phyloP scores from a whole-genome alignment of 148 eudicot genomes.

The Camellia sinensis region DNA sequence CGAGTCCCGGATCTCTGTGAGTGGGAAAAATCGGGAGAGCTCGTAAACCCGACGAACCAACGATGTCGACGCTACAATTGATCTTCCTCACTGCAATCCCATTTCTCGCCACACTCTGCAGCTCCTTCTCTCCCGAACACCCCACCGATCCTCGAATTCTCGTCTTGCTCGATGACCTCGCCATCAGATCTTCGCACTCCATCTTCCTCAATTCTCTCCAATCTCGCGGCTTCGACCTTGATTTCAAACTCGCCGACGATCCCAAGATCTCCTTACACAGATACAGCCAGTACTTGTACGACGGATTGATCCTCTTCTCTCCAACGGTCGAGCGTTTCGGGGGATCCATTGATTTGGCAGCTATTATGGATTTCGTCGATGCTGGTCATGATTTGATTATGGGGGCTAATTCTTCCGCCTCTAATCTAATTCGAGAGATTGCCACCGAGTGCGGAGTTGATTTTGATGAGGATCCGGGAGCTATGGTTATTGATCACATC shows the following conservation, averaged over 20 bases:
- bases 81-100: slow-evolving; percentile 21
- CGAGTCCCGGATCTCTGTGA: too few species aligned
- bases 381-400: slow-evolving; percentile 60
- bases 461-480: slow-evolving; percentile 52
- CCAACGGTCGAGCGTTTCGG: slow-evolving; percentile 47
- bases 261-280: slow-evolving; percentile 39
- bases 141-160: slow-evolving; percentile 44
- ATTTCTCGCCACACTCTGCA: slow-evolving; percentile 24
- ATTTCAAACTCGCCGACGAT: slow-evolving; percentile 57
- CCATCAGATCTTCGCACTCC: slow-evolving; percentile 49
- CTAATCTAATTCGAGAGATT: slow-evolving; percentile 52
- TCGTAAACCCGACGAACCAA: neutral
- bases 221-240: slow-evolving; percentile 50
- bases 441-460: slow-evolving; percentile 62
- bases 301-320: slow-evolving; percentile 50
- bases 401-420: slow-evolving; percentile 47
- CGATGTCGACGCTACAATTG: slow-evolving; percentile 38
- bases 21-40: neutral
- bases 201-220: slow-evolving; percentile 42
- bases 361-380: slow-evolving; percentile 58
- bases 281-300: slow-evolving; percentile 51
- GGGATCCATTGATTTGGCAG: slow-evolving; percentile 39
- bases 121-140: slow-evolving; percentile 41
- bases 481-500: slow-evolving; percentile 56
- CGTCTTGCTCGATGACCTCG: slow-evolving; percentile 50